These are phyloP conservation scores for Penicillium lagena DNA, from an alignment of 495 filamentous ascomycete genomes.

Conservation along the genomic window DNA sequence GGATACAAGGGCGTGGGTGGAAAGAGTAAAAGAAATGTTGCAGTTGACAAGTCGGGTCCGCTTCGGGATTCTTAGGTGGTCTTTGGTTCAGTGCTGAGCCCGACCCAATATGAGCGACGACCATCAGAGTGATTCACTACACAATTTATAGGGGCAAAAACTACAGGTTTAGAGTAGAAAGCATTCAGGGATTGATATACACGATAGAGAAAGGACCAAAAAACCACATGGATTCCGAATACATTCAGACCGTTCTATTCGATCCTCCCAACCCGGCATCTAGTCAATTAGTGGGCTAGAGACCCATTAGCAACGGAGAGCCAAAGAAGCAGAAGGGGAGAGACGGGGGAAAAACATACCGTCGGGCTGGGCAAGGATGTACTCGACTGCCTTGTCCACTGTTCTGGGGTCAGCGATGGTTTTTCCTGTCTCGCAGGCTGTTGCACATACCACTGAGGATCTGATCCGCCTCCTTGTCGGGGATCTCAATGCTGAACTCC, in stretches of 20 bases:
- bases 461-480: constrained; percentile 95
- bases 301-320: not conserved
- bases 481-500: constrained; percentile 99
- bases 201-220: constrained; percentile 37
- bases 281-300: constrained; percentile 39
- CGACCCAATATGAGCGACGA: too few relatives aligned
- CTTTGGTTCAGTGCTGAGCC: too few relatives aligned
- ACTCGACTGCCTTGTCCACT: constrained; percentile 95
- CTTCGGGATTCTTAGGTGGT: too few relatives aligned
- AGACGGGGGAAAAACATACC: constrained; percentile 33
- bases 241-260: constrained; percentile 14
- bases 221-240: constrained; percentile 33
- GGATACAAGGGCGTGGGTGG: not conserved
- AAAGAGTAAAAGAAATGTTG: not conserved
- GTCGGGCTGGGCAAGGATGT: constrained; percentile 93
- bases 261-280: constrained; percentile 22
- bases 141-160: constrained; percentile 4
- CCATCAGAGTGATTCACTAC: too few relatives aligned
- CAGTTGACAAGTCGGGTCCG: too few relatives aligned
- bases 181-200: constrained; percentile 43
- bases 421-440: too few relatives aligned
- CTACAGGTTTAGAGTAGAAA: constrained; percentile 14
- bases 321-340: not conserved
- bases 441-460: constrained; percentile 88
- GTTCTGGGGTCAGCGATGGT: constrained; percentile 2